phyloP scores from a whole-genome alignment of 2,329 filamentous ascomycete genomes.

The Claviceps sp. region DNA sequence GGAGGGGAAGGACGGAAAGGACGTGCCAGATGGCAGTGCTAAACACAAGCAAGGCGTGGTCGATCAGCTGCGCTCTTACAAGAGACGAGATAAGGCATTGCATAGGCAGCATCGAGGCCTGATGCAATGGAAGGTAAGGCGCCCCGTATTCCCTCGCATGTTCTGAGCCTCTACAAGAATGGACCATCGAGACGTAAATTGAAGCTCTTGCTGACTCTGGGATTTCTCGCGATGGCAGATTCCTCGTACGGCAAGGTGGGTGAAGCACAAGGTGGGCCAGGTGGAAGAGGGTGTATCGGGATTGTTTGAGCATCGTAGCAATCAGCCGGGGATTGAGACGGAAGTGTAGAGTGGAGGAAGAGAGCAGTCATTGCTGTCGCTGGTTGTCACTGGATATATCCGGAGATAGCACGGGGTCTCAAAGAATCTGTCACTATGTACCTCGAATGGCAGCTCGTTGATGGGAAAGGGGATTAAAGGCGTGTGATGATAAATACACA shows the following conservation, averaged over 20 bases:
- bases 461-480: too few relatives aligned
- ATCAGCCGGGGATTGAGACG: conserved; percentile 50
- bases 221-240: conserved; percentile 11
- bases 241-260: conserved; percentile 34
- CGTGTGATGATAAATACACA: too few relatives aligned
- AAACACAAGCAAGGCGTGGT: conserved; percentile 30
- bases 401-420: too few relatives aligned
- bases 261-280: conserved; percentile 39
- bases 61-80: conserved; percentile 46
- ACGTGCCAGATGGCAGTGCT: conserved; percentile 23
- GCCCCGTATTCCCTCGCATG: neutral
- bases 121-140: conserved; percentile 53
- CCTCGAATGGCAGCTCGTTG: too few relatives aligned
- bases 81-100: conserved; percentile 41
- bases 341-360: conserved; percentile 40
- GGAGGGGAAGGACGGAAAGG: conserved; percentile 23
- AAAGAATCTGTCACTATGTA: too few relatives aligned
- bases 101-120: conserved; percentile 54
- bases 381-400: neutral
- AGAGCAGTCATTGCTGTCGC: neutral
- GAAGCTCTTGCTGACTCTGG: too few relatives aligned
- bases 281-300: conserved; percentile 45
- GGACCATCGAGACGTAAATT: too few relatives aligned
- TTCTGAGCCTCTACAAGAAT: too few relatives aligned
- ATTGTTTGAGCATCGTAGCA: conserved; percentile 45